Conservation (phyloP, 805 yeast species). For the Kurtzmaniella cleridarum region DNA sequence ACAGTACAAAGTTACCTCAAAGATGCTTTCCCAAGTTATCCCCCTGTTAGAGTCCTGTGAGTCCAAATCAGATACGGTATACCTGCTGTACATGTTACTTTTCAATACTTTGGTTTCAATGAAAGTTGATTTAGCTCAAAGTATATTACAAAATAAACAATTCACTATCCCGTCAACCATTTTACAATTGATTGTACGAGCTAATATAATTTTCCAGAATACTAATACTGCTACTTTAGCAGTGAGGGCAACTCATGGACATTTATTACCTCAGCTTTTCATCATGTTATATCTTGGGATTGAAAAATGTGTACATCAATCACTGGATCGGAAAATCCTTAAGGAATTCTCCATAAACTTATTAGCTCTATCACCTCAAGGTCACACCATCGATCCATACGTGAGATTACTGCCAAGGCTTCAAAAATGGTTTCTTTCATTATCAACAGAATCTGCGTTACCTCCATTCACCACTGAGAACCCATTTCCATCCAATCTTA, state of each 20-base stretch:
- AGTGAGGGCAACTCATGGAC: neutral
- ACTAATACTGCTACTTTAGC: neutral
- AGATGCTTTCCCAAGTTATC: neutral
- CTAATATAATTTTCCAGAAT: neutral
- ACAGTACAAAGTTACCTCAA: neutral
- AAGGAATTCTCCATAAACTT: neutral
- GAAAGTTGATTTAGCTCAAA: conserved; percentile 2
- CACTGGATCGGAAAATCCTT: neutral
- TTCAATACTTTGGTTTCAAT: conserved; percentile 1
- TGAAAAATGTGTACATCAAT: neutral
- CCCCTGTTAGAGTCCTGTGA: neutral
- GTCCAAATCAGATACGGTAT: neutral
- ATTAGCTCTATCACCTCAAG: conserved; percentile 1
- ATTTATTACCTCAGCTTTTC: conserved; percentile 1
- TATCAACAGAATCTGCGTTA: too few species aligned
- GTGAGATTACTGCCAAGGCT: neutral
- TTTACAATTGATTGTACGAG: neutral
- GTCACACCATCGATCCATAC: conserved; percentile 1
- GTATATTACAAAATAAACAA: neutral
- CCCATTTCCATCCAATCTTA: too few species aligned
- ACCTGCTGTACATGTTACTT: conserved; percentile 1
- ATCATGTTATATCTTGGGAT: conserved; percentile 1
- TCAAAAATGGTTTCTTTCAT: neutral
- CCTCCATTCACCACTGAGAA: too few species aligned
- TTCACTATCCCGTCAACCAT: neutral